Percentiles rank a stretch among this genome's conserved stretches.
These are phyloP conservation scores for Santalum album DNA, from an alignment of 164 flowering plant species.

Conservation along the genomic window DNA sequence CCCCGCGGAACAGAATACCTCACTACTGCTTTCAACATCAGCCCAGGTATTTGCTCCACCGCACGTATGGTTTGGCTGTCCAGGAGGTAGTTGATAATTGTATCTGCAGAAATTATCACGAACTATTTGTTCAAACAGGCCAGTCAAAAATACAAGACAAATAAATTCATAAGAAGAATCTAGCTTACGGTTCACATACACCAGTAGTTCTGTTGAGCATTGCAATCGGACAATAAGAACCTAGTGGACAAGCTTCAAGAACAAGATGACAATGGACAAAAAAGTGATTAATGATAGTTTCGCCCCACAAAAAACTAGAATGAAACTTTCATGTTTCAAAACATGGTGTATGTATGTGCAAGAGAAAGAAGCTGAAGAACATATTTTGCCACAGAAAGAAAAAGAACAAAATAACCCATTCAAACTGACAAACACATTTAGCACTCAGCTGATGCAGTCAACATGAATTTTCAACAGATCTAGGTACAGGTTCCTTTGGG, in stretches of 20 bases:
- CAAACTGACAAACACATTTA: too few species aligned
- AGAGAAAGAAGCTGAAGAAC: too few species aligned
- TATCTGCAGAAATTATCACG: conserved; percentile 37
- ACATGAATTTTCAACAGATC: too few species aligned
- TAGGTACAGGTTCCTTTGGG: too few species aligned
- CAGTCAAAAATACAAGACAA: neutral
- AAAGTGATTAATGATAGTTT: neutral
- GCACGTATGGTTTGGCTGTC: conserved; percentile 57
- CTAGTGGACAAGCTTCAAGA: conserved; percentile 61
- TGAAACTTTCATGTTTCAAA: too few species aligned
- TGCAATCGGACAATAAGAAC: conserved; percentile 54
- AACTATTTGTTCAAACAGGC: conserved; percentile 4
- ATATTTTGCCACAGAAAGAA: too few species aligned
- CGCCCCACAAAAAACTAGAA: too few species aligned
- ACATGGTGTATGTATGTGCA: too few species aligned
- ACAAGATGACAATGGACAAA: conserved; percentile 2
- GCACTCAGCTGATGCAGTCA: too few species aligned
- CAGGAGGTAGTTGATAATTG: conserved; percentile 66
- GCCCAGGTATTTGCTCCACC: conserved; percentile 84
- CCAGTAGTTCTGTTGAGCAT: conserved; percentile 35
- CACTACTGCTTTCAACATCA: conserved; percentile 37
- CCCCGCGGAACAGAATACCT: conserved; percentile 69
- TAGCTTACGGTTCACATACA: conserved; percentile 59
- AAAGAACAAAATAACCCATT: too few species aligned
- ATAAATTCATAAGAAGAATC: neutral